Conservation (phyloP, 305 asterid genomes). For the Solanum hybrid region DNA sequence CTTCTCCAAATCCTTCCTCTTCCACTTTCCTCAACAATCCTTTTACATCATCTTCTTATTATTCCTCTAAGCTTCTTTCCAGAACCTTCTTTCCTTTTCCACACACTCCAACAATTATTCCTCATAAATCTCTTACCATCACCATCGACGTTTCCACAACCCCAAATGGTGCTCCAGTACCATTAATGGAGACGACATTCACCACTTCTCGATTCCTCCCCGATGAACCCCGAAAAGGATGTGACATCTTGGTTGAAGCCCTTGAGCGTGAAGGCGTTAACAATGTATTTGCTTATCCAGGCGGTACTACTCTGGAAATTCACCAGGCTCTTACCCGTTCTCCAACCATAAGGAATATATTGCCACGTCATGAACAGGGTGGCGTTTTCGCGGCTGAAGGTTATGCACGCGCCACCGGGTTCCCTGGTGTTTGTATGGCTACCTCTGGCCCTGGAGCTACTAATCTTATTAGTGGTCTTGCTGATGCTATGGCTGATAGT, state of each 20-base stretch:
- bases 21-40: neutral
- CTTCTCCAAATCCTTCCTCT: neutral
- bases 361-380: constrained; percentile 45
- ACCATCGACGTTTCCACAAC: neutral
- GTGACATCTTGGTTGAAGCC: constrained; percentile 41
- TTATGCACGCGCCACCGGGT: constrained; percentile 38
- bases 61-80: neutral
- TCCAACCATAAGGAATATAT: constrained; percentile 25
- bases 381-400: constrained; percentile 49
- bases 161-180: neutral
- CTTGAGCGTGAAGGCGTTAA: constrained; percentile 41
- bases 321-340: constrained; percentile 43
- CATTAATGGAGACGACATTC: neutral
- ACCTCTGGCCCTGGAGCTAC: constrained; percentile 55
- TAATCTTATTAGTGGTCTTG: constrained; percentile 17
- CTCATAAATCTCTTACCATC: neutral
- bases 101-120: neutral
- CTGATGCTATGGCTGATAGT: neutral
- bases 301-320: constrained; percentile 43
- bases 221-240: constrained; percentile 33
- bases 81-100: neutral
- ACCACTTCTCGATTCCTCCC: constrained; percentile 1
- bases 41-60: neutral
- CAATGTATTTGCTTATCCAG: constrained; percentile 44
- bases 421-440: constrained; percentile 41